Evolutionary conservation across 164 flowering plant species (phyloP), one percentile per base, ranked within the genome.

Genomic region (Chimonanthus salicifolius): DNA sequence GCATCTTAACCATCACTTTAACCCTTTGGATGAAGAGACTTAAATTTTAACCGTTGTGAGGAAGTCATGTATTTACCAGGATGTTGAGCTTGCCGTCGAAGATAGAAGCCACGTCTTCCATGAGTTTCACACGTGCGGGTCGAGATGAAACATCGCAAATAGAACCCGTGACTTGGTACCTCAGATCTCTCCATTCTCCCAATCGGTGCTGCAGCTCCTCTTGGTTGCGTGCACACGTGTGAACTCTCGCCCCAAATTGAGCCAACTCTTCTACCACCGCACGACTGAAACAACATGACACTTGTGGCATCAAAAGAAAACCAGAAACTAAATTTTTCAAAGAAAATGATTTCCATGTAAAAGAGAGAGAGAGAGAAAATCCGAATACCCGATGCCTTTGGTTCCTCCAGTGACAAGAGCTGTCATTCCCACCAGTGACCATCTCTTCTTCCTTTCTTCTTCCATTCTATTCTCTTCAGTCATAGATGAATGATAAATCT

Each of bases 201-300:
- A 69, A n/a, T 21, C 71, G 49, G 6, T n/a, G 54, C 3, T 69
- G 44, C 13, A 90, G 77, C 63, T 84, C 80, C 4, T 33, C 65
- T 71, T 85, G 65, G 63, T 74, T 87, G 7, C 89, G 80, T 11
- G 87, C 78, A 73, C 91, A 87, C 0, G 86, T 85, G 58, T 90
- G 78, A 2, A 89, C 82, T 0, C 44, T 21, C 0, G 90, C 90
- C 0, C 91, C 92, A 15, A 88, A 70, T 49, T 51, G 75, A 1
- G 82, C 89, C 6, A 90, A 79, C 58, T 90, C 92, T 64, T 88
- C 95, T 21, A 88, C 88, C 4, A 85, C 79, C 3, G 88, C 87
- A 78, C 72, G 65, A 20, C 90, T 86, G 51, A 13, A 62, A 18
- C 33, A 21, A 15, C 43, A 60, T 60, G 2, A 50, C 2, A 6